Conservation (phyloP, 1,284 basidiomycete genomes). For the Salmacisia buchloeana region DNA sequence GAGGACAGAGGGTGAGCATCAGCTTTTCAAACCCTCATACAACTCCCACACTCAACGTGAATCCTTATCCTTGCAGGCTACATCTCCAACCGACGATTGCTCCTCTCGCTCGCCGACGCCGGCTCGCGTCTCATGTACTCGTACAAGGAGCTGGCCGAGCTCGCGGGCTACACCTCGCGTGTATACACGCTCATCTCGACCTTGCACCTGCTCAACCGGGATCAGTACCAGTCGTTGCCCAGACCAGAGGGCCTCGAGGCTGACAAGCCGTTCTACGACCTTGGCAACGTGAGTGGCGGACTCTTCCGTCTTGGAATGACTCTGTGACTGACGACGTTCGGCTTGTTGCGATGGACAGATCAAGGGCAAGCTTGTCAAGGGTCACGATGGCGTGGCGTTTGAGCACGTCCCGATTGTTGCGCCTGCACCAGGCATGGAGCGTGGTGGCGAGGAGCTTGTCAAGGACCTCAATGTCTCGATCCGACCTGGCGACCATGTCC, state of each 20-base stretch:
- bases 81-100: constrained; percentile 85
- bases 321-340: constrained; percentile 31
- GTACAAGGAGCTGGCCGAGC: constrained; percentile 75
- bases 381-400: constrained; percentile 29
- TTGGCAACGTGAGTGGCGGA: constrained; percentile 14
- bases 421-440: constrained; percentile 58
- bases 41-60: too few relatives aligned
- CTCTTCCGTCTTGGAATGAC: background rate
- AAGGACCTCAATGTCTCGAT: constrained; percentile 68
- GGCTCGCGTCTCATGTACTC: constrained; percentile 87
- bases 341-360: constrained; percentile 44
- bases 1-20: constrained; percentile 65
- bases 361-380: constrained; percentile 45
- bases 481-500: constrained; percentile 74
- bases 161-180: constrained; percentile 84
- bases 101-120: constrained; percentile 88
- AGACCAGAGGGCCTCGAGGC: constrained; percentile 34
- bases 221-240: constrained; percentile 43
- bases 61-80: constrained; percentile 54
- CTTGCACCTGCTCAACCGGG: constrained; percentile 59
- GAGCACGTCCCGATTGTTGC: constrained; percentile 66
- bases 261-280: constrained; percentile 42
- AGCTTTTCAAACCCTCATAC: too few relatives aligned
- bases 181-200: constrained; percentile 82
- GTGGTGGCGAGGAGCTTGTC: constrained; percentile 64